A percentile compares a stretch with the other conserved stretches of the same genome.
Conservation (phyloP, 176 grass and related monocot species). For the Leersia perrieri region DNA sequence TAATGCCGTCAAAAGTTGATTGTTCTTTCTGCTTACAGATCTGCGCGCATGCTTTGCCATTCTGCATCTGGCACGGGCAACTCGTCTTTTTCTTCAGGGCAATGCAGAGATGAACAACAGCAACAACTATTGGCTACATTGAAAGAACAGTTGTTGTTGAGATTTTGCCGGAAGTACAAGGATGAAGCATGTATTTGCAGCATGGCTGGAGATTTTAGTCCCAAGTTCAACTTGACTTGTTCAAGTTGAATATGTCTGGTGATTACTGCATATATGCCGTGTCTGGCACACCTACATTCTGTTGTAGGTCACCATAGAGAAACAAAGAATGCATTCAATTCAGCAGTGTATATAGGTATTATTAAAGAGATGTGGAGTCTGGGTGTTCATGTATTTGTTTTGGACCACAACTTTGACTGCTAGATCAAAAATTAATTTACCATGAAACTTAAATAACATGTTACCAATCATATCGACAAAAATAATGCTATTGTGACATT, state of each 20-base stretch:
- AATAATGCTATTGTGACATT: not conserved
- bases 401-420: not conserved
- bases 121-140: constrained; percentile 19
- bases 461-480: not conserved
- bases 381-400: not conserved
- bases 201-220: not conserved
- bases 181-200: not conserved
- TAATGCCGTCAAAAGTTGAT: constrained; percentile 27
- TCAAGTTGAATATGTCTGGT: not conserved
- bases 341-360: not conserved
- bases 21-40: not conserved
- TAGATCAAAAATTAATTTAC: not conserved
- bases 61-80: not conserved
- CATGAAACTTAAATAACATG: not conserved
- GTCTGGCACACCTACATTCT: not conserved
- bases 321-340: not conserved
- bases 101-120: not conserved
- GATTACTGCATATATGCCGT: not conserved
- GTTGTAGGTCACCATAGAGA: not conserved
- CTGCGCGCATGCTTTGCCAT: not conserved
- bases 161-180: not conserved
- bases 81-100: not conserved
- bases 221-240: not conserved
- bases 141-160: not conserved
- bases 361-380: not conserved